A percentile compares a stretch with the other conserved stretches of the same genome.
Conservation (phyloP, 163 green algal species). For the Trebouxiophyceae sp. region DNA sequence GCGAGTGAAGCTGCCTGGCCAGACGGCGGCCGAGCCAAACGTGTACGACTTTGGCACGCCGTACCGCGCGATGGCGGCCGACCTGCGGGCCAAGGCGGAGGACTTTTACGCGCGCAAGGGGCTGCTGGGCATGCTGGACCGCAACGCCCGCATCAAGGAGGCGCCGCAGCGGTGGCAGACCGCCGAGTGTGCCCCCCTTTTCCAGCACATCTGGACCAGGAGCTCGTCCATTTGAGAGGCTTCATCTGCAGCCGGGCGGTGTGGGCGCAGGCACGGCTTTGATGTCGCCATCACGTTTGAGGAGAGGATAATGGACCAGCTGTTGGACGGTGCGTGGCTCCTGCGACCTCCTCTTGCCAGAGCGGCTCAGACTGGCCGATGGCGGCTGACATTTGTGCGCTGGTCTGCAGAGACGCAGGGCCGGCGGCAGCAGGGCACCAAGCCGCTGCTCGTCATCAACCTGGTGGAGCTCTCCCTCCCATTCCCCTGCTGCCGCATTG, state of each 20-base stretch:
- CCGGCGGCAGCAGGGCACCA: slow-evolving; percentile 24
- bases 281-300: slow-evolving; percentile 92
- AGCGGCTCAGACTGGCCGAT: not conserved
- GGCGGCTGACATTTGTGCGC: not conserved
- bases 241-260: not conserved
- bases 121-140: slow-evolving; percentile 76
- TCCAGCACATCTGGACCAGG: not conserved
- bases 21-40: slow-evolving; percentile 70
- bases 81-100: slow-evolving; percentile 62
- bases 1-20: slow-evolving; percentile 82
- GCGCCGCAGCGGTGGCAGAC: slow-evolving; percentile 85
- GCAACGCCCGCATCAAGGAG: slow-evolving; percentile 80
- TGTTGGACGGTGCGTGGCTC: slow-evolving; percentile 49
- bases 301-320: slow-evolving; percentile 78
- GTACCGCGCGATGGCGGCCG: slow-evolving; percentile 74
- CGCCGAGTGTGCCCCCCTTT: slow-evolving; percentile 22
- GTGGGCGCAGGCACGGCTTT: slow-evolving; percentile 38
- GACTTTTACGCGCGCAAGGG: slow-evolving; percentile 77
- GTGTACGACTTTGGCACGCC: slow-evolving; percentile 84
- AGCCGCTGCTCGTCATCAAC: slow-evolving; percentile 63
- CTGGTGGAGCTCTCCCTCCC: slow-evolving; percentile 23
- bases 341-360: not conserved
- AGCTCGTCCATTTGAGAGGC: not conserved
- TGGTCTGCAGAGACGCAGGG: slow-evolving; percentile 49
- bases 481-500: no score